A percentile compares a stretch with the other conserved stretches of the same genome.
These are phyloP conservation scores for Diaporthe batatas DNA, from an alignment of 2,329 filamentous ascomycete genomes.

Conservation along the genomic window DNA sequence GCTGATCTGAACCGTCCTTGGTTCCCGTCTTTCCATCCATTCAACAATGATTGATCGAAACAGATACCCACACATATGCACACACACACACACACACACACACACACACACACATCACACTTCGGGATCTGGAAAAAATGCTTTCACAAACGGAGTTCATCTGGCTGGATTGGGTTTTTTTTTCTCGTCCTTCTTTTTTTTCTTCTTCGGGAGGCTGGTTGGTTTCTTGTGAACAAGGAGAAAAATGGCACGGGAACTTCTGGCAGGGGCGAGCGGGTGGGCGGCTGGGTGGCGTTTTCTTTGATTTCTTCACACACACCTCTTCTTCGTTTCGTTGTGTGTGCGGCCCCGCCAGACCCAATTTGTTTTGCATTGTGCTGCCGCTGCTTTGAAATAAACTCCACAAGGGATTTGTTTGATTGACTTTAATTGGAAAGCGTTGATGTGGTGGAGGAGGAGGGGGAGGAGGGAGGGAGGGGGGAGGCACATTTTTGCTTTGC, in stretches of 20 bases:
- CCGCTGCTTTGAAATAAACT: neutral
- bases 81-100: too few relatives aligned
- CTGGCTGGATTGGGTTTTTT: neutral
- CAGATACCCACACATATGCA: neutral
- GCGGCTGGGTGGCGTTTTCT: slow-evolving; percentile 14
- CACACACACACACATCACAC: too few relatives aligned
- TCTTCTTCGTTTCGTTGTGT: neutral
- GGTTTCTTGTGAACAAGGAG: neutral
- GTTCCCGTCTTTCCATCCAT: too few relatives aligned
- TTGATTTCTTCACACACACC: too few relatives aligned
- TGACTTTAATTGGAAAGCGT: neutral
- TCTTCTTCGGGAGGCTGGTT: neutral
- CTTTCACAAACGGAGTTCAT: neutral
- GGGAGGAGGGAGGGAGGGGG: too few relatives aligned
- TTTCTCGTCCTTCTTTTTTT: too few relatives aligned
- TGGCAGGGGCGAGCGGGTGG: neutral
- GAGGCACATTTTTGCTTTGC: neutral
- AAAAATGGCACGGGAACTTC: slow-evolving; percentile 7
- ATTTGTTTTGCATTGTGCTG: neutral
- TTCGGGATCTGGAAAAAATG: neutral
- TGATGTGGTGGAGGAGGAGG: neutral
- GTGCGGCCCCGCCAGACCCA: neutral
- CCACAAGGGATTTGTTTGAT: neutral
- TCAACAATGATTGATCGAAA: neutral
- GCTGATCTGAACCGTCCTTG: neutral